A percentile compares a stretch with the other conserved stretches of the same genome.
These are phyloP conservation scores for Phaeosphaeriaceae sp. DNA, from an alignment of 2,329 filamentous ascomycete species.

Conservation along the genomic window DNA sequence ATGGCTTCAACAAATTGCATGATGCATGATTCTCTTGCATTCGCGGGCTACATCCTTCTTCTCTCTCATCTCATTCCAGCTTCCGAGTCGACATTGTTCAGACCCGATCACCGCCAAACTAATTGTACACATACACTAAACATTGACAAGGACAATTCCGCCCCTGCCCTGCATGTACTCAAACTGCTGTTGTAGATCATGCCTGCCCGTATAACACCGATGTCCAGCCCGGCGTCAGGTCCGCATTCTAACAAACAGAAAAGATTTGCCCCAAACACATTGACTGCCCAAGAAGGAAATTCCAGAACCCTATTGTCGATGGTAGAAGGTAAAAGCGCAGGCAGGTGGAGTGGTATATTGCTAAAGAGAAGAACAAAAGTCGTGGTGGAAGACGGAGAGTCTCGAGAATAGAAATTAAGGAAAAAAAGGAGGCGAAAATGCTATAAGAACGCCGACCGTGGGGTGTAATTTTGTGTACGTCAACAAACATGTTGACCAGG, in stretches of 20 bases:
- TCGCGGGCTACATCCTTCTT: neutral
- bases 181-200: slow-evolving; percentile 12
- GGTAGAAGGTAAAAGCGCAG: slow-evolving; percentile 16
- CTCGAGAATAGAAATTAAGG: slow-evolving; percentile 15
- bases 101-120: neutral
- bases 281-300: neutral
- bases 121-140: neutral
- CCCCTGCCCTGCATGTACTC: slow-evolving; percentile 10
- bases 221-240: slow-evolving; percentile 11
- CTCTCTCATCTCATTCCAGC: neutral
- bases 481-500: slow-evolving; percentile 5
- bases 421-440: slow-evolving; percentile 14
- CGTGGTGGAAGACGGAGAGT: slow-evolving; percentile 22
- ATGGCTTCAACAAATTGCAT: neutral
- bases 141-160: slow-evolving; percentile 15
- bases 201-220: slow-evolving; percentile 4
- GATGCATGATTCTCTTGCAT: neutral
- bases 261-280: slow-evolving; percentile 1
- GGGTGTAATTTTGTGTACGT: neutral
- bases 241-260: slow-evolving; percentile 10
- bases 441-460: neutral
- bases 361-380: slow-evolving; percentile 26
- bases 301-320: slow-evolving; percentile 21
- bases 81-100: neutral
- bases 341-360: slow-evolving; percentile 43